Percentiles rank a stretch among this genome's conserved stretches.
Conservation (phyloP, 2,329 filamentous ascomycete species). For the Akanthomyces dipterigenus region DNA sequence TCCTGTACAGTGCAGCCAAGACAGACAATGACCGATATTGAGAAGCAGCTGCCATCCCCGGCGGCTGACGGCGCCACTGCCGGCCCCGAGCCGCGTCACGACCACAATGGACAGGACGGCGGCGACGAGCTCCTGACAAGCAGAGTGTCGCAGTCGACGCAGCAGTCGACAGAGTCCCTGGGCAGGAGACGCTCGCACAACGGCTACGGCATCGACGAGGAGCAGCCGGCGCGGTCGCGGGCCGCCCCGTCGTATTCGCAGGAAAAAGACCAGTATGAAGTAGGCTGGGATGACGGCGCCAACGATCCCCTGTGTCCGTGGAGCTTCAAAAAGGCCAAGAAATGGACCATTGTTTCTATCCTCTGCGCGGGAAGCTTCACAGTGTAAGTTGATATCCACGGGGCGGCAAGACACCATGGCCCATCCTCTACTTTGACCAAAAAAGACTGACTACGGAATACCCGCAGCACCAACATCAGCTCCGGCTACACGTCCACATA, state of each 20-base stretch:
- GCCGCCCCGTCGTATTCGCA: not conserved
- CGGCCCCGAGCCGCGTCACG: not conserved
- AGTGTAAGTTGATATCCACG: conserved; percentile 55
- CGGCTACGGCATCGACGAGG: conserved; percentile 35
- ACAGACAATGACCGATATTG: conserved; percentile 1
- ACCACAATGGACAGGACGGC: not conserved
- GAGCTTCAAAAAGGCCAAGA: conserved; percentile 56
- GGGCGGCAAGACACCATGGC: not conserved
- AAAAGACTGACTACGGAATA: conserved; percentile 8
- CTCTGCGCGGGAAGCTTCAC: conserved; percentile 69
- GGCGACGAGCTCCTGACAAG: not conserved
- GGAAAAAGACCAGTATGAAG: conserved; percentile 52
- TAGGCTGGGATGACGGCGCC: conserved; percentile 66
- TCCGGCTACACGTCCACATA: conserved; percentile 90
- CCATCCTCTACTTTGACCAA: not conserved
- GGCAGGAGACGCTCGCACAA: conserved; percentile 34
- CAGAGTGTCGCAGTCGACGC: conserved; percentile 2
- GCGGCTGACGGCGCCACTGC: not conserved
- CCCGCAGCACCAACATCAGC: conserved; percentile 67
- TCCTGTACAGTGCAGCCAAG: not conserved
- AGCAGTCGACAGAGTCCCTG: conserved; percentile 17
- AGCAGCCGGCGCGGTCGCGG: conserved; percentile 13
- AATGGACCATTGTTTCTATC: conserved; percentile 75
- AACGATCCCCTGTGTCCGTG: conserved; percentile 68
- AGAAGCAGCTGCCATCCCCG: conserved; percentile 6